phyloP scores from a whole-genome alignment of 768 basidiomycete species.

The Rhodotorula graminis region DNA sequence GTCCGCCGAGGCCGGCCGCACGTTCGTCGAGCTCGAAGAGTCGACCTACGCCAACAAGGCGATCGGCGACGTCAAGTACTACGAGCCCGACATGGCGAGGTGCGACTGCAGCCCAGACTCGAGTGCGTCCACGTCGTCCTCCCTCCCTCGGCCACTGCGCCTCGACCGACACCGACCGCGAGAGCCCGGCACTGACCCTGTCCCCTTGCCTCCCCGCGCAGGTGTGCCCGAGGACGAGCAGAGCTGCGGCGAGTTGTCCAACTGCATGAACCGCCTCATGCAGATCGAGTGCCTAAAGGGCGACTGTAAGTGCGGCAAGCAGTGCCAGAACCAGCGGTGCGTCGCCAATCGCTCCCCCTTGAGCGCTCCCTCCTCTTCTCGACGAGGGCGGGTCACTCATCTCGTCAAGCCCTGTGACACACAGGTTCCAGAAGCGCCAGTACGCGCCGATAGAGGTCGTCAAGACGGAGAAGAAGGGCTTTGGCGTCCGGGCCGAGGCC shows the following conservation, averaged over 20 bases:
- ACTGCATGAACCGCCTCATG: slow-evolving; percentile 95
- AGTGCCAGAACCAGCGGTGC: slow-evolving; percentile 92
- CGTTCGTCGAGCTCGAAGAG: slow-evolving; percentile 17
- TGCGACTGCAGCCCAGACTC: slow-evolving; percentile 85
- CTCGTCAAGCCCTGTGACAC: background rate
- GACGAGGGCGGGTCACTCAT: background rate
- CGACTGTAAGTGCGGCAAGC: slow-evolving; percentile 74
- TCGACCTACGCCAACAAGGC: slow-evolving; percentile 20
- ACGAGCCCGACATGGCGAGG: slow-evolving; percentile 76
- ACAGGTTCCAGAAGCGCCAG: slow-evolving; percentile 77
- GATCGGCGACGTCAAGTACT: slow-evolving; percentile 30
- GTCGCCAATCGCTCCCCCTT: slow-evolving; percentile 35
- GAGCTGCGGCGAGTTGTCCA: slow-evolving; percentile 80
- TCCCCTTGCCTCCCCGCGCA: slow-evolving; percentile 45
- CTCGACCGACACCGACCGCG: too few species aligned
- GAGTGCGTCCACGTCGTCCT: slow-evolving; percentile 57
- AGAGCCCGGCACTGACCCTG: background rate
- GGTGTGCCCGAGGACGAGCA: slow-evolving; percentile 58
- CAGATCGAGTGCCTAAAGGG: slow-evolving; percentile 91
- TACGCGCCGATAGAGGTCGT: slow-evolving; percentile 87
- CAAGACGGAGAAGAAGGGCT: slow-evolving; percentile 91
- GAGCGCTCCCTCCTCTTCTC: background rate
- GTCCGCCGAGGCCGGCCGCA: slow-evolving; percentile 57
- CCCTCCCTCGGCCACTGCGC: background rate
- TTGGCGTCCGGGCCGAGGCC: slow-evolving; percentile 71